Percentiles rank a stretch among this genome's conserved stretches.
phyloP scores from a whole-genome alignment of 768 basidiomycete genomes.

The Sarcodon sp. region DNA sequence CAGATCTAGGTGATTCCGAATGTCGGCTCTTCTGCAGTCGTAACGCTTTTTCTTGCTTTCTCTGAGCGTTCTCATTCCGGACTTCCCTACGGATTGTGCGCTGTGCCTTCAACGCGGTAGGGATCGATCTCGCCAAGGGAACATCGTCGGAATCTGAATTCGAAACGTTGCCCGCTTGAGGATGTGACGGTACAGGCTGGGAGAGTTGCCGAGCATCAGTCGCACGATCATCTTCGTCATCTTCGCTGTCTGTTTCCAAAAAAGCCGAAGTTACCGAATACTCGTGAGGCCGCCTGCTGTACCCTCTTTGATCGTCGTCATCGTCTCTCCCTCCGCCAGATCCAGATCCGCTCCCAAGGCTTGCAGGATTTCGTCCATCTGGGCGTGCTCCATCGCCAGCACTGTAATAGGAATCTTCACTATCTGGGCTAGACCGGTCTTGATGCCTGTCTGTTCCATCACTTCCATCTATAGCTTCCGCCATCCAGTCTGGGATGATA shows the following conservation, averaged over 20 bases:
- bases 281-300: slow-evolving; percentile 1
- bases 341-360: slow-evolving; percentile 12
- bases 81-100: slow-evolving; percentile 66
- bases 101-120: slow-evolving; percentile 74
- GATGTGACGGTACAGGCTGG: slow-evolving; percentile 9
- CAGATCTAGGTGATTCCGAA: neutral
- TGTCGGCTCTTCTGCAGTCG: neutral
- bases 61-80: slow-evolving; percentile 50
- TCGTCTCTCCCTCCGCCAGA: slow-evolving; percentile 5
- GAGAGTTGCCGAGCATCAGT: slow-evolving; percentile 9
- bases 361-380: slow-evolving; percentile 16
- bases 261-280: slow-evolving; percentile 25
- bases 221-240: slow-evolving; percentile 18
- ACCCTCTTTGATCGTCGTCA: neutral
- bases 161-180: slow-evolving; percentile 6
- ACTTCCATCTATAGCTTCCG: slow-evolving; percentile 3
- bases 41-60: slow-evolving; percentile 19
- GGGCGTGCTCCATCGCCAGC: slow-evolving; percentile 12
- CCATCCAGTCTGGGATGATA: too few species aligned
- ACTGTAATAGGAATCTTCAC: slow-evolving; percentile 12
- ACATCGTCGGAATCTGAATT: slow-evolving; percentile 49
- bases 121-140: slow-evolving; percentile 73
- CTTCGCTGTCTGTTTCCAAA: slow-evolving; percentile 29
- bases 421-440: slow-evolving; percentile 10
- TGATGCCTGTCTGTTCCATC: slow-evolving; percentile 9